Conservation (phyloP, 768 basidiomycete species). For the Lentinula aciculospora region DNA sequence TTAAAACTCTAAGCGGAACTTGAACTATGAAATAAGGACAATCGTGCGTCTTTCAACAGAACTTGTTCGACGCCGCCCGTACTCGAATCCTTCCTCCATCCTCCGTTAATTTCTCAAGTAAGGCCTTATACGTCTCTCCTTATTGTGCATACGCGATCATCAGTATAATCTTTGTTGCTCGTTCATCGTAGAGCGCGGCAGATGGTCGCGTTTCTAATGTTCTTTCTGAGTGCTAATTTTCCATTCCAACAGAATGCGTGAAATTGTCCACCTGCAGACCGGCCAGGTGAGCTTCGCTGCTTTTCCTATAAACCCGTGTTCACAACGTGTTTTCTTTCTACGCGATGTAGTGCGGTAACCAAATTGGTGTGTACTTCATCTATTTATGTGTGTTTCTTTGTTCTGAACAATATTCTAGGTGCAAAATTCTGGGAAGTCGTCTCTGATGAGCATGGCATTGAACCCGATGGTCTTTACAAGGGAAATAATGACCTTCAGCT, state of each 20-base stretch:
- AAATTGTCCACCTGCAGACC: constrained; percentile 99
- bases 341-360: constrained; percentile 88
- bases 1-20: background rate
- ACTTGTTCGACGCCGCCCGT: constrained; percentile 24
- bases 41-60: background rate
- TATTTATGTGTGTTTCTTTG: constrained; percentile 16
- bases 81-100: constrained; percentile 35
- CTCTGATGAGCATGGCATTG: constrained; percentile 97
- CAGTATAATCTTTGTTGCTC: background rate
- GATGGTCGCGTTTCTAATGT: constrained; percentile 33
- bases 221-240: constrained; percentile 24
- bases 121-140: constrained; percentile 24
- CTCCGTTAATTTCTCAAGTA: constrained; percentile 35
- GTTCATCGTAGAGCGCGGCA: constrained; percentile 10
- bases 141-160: constrained; percentile 24
- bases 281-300: constrained; percentile 68
- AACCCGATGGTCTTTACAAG: constrained; percentile 88
- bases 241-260: constrained; percentile 74
- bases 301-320: constrained; percentile 1
- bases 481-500: constrained; percentile 94
- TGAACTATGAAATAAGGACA: background rate
- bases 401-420: constrained; percentile 41
- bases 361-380: constrained; percentile 70
- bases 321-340: constrained; percentile 17
- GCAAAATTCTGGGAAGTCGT: constrained; percentile 74